phyloP scores from a whole-genome alignment of 805 yeast species.

The Metschnikowia picachoensis region DNA sequence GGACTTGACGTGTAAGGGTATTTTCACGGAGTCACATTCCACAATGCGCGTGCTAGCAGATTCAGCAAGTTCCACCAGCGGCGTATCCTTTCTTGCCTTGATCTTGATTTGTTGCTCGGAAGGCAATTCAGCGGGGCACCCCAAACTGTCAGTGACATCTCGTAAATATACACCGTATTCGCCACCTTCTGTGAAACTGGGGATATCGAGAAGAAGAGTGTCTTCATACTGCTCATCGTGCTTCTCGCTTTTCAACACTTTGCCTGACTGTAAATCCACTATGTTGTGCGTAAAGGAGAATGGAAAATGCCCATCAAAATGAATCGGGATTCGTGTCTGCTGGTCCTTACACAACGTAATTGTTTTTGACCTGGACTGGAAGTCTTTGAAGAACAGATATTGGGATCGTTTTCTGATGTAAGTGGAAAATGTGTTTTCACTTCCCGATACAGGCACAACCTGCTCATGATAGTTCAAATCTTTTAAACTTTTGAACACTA shows the following conservation, averaged over 20 bases:
- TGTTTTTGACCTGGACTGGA: slow-evolving; percentile 13
- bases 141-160: slow-evolving; percentile 68
- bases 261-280: slow-evolving; percentile 38
- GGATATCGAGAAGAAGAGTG: slow-evolving; percentile 46
- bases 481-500: slow-evolving; percentile 60
- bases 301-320: slow-evolving; percentile 77
- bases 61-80: slow-evolving; percentile 39
- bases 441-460: slow-evolving; percentile 28
- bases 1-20: slow-evolving; percentile 50
- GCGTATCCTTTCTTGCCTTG: slow-evolving; percentile 67
- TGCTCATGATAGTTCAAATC: slow-evolving; percentile 57
- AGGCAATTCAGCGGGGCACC: slow-evolving; percentile 70
- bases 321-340: slow-evolving; percentile 43
- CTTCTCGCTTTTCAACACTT: slow-evolving; percentile 24
- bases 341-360: slow-evolving; percentile 31
- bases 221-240: slow-evolving; percentile 27
- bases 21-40: slow-evolving; percentile 54
- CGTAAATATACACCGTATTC: slow-evolving; percentile 61
- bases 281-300: slow-evolving; percentile 67
- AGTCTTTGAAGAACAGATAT: slow-evolving; percentile 27
- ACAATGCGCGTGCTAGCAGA: slow-evolving; percentile 39
- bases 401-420: slow-evolving; percentile 68
- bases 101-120: slow-evolving; percentile 57
- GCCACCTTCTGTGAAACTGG: slow-evolving; percentile 63
- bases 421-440: slow-evolving; percentile 56